Evolutionary conservation across 2,329 filamentous ascomycete species (phyloP).

Genomic region (Alternaria consortialis): DNA sequence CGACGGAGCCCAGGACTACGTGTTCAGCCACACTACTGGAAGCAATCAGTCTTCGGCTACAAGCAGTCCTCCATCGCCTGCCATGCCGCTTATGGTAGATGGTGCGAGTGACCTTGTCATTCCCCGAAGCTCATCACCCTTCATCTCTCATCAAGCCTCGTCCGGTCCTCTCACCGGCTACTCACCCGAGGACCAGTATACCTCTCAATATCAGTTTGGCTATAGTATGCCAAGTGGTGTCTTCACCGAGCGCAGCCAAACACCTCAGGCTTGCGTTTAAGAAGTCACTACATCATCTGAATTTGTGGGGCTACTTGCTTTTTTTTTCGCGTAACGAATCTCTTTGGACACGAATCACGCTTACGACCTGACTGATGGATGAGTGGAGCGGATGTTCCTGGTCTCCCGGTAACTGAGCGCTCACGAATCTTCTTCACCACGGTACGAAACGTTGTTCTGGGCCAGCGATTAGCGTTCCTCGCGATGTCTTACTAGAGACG

Average conservation of each 20-base stretch:
- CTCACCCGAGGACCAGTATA: slow-evolving; percentile 51
- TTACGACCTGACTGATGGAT: slow-evolving; percentile 46
- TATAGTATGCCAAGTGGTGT: slow-evolving; percentile 53
- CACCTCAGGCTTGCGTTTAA: slow-evolving; percentile 54
- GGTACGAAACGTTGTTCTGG: slow-evolving; percentile 43
- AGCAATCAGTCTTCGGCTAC: slow-evolving; percentile 48
- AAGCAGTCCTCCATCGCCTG: slow-evolving; percentile 49
- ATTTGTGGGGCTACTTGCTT: slow-evolving; percentile 6
- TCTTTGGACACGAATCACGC: slow-evolving; percentile 48
- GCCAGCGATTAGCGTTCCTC: slow-evolving; percentile 31
- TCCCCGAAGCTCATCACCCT: slow-evolving; percentile 45
- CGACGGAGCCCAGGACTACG: slow-evolving; percentile 45
- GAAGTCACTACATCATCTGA: slow-evolving; percentile 17
- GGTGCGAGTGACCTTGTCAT: slow-evolving; percentile 49
- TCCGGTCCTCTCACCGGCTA: slow-evolving; percentile 53
- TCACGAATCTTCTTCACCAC: slow-evolving; percentile 45
- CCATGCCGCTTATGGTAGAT: slow-evolving; percentile 48
- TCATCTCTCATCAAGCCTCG: slow-evolving; percentile 53
- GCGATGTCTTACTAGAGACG: slow-evolving; percentile 23
- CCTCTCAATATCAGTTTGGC: slow-evolving; percentile 56
- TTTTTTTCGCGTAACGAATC: slow-evolving; percentile 42
- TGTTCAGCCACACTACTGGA: slow-evolving; percentile 34
- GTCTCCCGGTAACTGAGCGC: slow-evolving; percentile 36
- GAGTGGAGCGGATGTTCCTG: slow-evolving; percentile 48
- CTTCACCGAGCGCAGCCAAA: slow-evolving; percentile 55